Percentiles rank a stretch among this genome's conserved stretches.
Evolutionary conservation across 2,329 filamentous ascomycete genomes (phyloP).

Genomic region (Triangularia verruculosa): DNA sequence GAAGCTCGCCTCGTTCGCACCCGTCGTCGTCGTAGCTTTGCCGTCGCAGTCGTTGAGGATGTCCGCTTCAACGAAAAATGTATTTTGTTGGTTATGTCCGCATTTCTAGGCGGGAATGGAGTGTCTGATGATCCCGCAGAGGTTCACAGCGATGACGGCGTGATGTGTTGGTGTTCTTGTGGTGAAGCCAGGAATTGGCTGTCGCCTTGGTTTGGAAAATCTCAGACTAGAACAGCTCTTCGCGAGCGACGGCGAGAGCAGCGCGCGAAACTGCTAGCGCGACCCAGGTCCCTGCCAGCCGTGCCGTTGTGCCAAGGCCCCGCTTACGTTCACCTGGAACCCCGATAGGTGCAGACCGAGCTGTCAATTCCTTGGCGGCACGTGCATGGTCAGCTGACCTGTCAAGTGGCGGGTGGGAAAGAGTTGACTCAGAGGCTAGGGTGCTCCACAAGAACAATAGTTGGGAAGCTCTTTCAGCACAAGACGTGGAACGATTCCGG

Average conservation of each 20-base stretch:
- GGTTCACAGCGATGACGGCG: conserved; percentile 26
- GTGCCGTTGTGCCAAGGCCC: conserved; percentile 4
- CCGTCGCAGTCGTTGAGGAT: conserved; percentile 5
- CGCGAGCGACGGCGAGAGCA: conserved; percentile 22
- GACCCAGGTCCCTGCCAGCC: conserved; percentile 8
- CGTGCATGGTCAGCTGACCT: conserved; percentile 5
- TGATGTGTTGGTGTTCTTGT: conserved; percentile 13
- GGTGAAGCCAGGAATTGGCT: conserved; percentile 26
- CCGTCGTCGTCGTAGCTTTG: conserved; percentile 15
- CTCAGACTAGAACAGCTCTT: conserved; percentile 13
- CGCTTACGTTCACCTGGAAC: conserved; percentile 7
- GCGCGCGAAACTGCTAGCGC: conserved; percentile 24
- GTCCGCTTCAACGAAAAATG: conserved; percentile 4
- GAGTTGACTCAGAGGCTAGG: not conserved
- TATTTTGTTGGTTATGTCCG: conserved; percentile 8
- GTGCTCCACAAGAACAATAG: conserved; percentile 2
- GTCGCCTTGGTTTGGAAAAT: conserved; percentile 26
- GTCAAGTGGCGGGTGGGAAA: not conserved
- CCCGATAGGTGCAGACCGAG: conserved; percentile 11
- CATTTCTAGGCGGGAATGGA: conserved; percentile 6
- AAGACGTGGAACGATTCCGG: conserved; percentile 4
- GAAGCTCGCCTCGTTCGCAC: conserved; percentile 16
- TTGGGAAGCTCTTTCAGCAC: conserved; percentile 1
- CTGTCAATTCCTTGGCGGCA: not conserved
- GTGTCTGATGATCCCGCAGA: conserved; percentile 19